A percentile compares a stretch with the other conserved stretches of the same genome.
These are phyloP conservation scores for Leccinellum rugosiceps DNA, from an alignment of 768 basidiomycete genomes.

Conservation along the genomic window DNA sequence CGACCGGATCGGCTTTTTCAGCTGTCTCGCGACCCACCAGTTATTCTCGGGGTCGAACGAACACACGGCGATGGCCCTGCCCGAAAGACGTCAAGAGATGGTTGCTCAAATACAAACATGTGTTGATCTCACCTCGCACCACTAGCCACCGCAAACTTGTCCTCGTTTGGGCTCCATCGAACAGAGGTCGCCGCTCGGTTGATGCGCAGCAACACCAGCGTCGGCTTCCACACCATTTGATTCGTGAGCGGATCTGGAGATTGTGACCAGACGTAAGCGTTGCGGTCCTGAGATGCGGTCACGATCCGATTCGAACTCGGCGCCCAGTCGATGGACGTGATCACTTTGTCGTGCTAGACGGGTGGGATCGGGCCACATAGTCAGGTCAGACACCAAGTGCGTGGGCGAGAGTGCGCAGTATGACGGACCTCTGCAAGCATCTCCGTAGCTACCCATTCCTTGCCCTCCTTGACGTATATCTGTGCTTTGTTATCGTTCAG, in stretches of 20 bases:
- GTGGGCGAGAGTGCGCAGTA: neutral
- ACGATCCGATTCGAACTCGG: conserved; percentile 96
- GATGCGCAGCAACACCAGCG: conserved; percentile 90
- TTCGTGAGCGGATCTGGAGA: conserved; percentile 71
- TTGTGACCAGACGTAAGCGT: conserved; percentile 98
- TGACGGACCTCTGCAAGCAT: conserved; percentile 76
- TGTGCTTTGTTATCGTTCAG: conserved; percentile 87
- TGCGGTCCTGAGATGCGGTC: conserved; percentile 97
- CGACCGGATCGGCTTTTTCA: conserved; percentile 97
- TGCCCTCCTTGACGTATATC: conserved; percentile 66
- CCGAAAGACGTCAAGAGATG: neutral
- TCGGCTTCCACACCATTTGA: conserved; percentile 84
- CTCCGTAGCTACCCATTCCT: conserved; percentile 68
- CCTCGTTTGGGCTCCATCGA: conserved; percentile 94
- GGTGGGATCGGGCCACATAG: neutral
- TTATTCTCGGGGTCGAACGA: conserved; percentile 97
- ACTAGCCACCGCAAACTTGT: conserved; percentile 98
- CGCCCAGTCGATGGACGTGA: conserved; percentile 99
- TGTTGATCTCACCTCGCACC: conserved; percentile 69
- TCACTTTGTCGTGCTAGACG: conserved; percentile 88
- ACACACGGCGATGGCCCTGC: conserved; percentile 90
- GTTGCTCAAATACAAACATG: neutral
- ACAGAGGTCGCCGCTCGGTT: conserved; percentile 96
- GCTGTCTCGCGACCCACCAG: conserved; percentile 97
- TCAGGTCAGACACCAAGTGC: neutral